Conservation (phyloP, 441 rosid genomes). For the Bocquillonia castaneifolia region DNA sequence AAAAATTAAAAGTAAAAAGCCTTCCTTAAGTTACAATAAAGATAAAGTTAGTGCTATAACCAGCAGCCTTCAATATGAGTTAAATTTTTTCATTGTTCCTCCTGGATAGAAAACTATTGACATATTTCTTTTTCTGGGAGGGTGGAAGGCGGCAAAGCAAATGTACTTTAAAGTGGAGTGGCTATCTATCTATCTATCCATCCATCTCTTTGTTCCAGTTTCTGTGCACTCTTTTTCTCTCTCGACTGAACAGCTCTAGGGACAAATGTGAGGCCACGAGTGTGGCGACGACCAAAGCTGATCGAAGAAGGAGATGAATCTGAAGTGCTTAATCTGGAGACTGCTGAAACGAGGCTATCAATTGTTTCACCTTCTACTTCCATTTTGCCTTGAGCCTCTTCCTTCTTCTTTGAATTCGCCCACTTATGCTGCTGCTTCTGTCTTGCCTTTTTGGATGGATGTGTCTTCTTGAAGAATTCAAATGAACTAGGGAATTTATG, state of each 20-base stretch:
- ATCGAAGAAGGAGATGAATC: conserved; percentile 67
- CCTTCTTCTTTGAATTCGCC: conserved; percentile 28
- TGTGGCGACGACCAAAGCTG: conserved; percentile 75
- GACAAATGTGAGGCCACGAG: conserved; percentile 66
- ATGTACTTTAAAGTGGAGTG: too few species aligned
- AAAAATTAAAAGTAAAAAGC: too few species aligned
- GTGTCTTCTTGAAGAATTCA: conserved; percentile 69
- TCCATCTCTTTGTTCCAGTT: conserved; percentile 21
- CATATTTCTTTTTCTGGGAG: too few species aligned
- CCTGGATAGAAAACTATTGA: too few species aligned
- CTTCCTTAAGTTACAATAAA: too few species aligned
- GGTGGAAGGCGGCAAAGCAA: too few species aligned
- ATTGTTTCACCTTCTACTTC: conserved; percentile 64
- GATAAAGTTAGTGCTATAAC: too few species aligned
- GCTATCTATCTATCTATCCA: too few species aligned
- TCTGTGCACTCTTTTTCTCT: conserved; percentile 28
- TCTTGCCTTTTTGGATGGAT: conserved; percentile 70
- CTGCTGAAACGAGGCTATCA: conserved; percentile 69
- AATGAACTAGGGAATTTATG: conserved; percentile 86
- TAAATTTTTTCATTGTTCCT: too few species aligned
- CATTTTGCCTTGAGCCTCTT: conserved; percentile 47
- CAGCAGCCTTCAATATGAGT: too few species aligned
- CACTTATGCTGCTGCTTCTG: conserved; percentile 52
- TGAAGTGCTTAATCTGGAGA: conserved; percentile 70
- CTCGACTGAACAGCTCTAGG: conserved; percentile 61